Percentiles rank a stretch among this genome's conserved stretches.
Evolutionary conservation across 139 green algal species (phyloP).

Genomic region (Chlorella sp.): DNA sequence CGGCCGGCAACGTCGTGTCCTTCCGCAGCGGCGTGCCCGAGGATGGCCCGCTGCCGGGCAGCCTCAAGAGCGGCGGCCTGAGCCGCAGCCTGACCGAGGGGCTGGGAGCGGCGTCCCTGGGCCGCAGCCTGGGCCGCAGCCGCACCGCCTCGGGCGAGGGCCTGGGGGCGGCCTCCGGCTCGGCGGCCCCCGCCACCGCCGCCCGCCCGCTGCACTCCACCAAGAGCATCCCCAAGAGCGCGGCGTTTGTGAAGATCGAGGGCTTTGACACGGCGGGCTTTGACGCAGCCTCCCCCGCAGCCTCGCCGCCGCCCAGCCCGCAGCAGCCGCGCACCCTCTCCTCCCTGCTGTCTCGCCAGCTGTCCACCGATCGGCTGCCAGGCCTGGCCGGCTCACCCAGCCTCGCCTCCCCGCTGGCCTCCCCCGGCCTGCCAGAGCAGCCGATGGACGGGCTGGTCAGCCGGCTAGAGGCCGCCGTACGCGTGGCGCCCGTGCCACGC

Average conservation of each 20-base stretch:
- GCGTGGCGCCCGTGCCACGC: neutral
- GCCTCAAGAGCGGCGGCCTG: neutral
- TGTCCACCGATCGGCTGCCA: constrained; percentile 31
- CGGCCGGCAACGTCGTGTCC: neutral
- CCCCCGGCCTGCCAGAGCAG: neutral
- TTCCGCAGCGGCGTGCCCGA: constrained; percentile 1
- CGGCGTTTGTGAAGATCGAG: constrained; percentile 44
- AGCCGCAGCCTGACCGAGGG: constrained; percentile 8
- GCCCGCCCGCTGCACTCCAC: constrained; percentile 9
- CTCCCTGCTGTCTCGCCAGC: constrained; percentile 28
- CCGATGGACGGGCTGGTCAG: neutral
- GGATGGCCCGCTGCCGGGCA: neutral
- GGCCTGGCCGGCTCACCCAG: neutral
- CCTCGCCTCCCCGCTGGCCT: neutral
- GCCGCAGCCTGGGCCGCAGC: neutral
- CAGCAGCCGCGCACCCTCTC: neutral
- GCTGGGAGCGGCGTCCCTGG: neutral
- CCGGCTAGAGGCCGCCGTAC: constrained; percentile 24
- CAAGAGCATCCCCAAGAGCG: constrained; percentile 38
- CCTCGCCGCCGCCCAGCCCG: constrained; percentile 9
- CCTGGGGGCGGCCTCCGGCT: no score
- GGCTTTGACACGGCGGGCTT: constrained; percentile 20
- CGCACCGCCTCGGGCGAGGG: neutral
- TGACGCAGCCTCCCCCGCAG: neutral
- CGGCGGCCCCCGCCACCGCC: no score